phyloP scores from a whole-genome alignment of 2,329 filamentous ascomycete species.

The Coniosporium tulheliwenetii region DNA sequence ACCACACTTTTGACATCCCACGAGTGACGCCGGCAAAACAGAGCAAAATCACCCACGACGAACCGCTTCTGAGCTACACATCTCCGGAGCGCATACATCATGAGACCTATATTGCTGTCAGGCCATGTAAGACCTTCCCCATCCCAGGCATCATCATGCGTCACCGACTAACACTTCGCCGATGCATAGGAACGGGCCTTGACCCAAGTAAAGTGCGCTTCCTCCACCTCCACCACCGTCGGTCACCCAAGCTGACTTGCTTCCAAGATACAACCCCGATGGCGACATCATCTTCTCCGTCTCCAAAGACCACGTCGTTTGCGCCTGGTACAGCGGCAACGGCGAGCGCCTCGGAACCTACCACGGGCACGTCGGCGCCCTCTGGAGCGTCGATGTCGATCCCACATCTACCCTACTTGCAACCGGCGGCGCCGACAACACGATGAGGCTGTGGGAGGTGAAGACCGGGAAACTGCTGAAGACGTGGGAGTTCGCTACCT shows the following conservation, averaged over 20 bases:
- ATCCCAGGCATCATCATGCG: neutral
- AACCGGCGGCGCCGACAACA: conserved; percentile 95
- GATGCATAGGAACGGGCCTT: conserved; percentile 62
- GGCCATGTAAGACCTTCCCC: conserved; percentile 54
- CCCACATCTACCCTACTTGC: conserved; percentile 83
- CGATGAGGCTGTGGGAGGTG: conserved; percentile 92
- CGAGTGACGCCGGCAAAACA: neutral
- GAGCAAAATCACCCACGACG: neutral
- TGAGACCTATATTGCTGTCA: conserved; percentile 92
- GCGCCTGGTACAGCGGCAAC: conserved; percentile 94
- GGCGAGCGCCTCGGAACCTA: conserved; percentile 96
- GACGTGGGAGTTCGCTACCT: conserved; percentile 94
- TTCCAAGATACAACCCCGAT: conserved; percentile 70
- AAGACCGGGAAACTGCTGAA: conserved; percentile 86
- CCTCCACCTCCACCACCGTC: conserved; percentile 2
- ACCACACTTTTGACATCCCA: too few species aligned
- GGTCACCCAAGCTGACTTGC: conserved; percentile 6
- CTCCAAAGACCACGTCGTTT: conserved; percentile 91
- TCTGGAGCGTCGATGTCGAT: conserved; percentile 97
- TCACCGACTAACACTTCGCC: conserved; percentile 10
- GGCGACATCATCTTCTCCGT: conserved; percentile 95
- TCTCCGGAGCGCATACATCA: conserved; percentile 24
- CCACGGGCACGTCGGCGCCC: conserved; percentile 88
- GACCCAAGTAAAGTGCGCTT: conserved; percentile 75
- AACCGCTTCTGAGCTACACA: conserved; percentile 1